Evolutionary conservation across 495 filamentous ascomycete species (phyloP), one percentile per base, ranked within the genome.

Genomic region (Talaromyces wortmannii): DNA sequence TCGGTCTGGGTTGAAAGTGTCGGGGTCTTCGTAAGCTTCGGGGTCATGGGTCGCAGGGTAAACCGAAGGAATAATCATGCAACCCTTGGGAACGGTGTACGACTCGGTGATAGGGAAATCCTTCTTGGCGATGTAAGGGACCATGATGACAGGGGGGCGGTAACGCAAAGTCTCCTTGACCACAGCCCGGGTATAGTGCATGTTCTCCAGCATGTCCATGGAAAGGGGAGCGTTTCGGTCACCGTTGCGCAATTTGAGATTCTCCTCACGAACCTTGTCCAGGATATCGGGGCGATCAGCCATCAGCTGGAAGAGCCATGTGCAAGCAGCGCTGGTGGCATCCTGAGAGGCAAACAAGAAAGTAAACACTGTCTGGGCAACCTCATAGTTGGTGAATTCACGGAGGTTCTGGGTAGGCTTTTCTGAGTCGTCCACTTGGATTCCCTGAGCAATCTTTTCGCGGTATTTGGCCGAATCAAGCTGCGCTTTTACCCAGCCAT

Each of bases 271-370:
- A 31, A 98, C 84, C 64, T 87, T 88, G 63, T 91, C 91, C 50
- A 97, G 77, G 50, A 94, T 75, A 51, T 98, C 95, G 8, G 94
- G 92, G 61, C 91, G 86, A 67, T 98, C 90, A 48, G 95, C 95
- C 78, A 92, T 84, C 61, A 90, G 80, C 70, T 98, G 94, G 82
- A 96, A 95, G 59, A 97, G 72, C 89, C 94, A 97, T 47, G 91
- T 97, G 57, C 80, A 82, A 53, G 95, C 95, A 56, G 89, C 91
- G 69, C 87, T 92, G 53, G 94, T 96, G 52, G 94, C 94, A 69
- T 98, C 94, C 73, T 98, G 94, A 32, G 91, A 95, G 48, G 95
- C 94, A 73, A 98, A 98, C 51, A 98, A 79, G 81, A 98, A 97
- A 53, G 94, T 97, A 76, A 97, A 95, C 58, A 98, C 62, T 8